These are phyloP conservation scores for Suhomyces tanzawaensis DNA, from an alignment of 805 yeast species.

Conservation along the genomic window DNA sequence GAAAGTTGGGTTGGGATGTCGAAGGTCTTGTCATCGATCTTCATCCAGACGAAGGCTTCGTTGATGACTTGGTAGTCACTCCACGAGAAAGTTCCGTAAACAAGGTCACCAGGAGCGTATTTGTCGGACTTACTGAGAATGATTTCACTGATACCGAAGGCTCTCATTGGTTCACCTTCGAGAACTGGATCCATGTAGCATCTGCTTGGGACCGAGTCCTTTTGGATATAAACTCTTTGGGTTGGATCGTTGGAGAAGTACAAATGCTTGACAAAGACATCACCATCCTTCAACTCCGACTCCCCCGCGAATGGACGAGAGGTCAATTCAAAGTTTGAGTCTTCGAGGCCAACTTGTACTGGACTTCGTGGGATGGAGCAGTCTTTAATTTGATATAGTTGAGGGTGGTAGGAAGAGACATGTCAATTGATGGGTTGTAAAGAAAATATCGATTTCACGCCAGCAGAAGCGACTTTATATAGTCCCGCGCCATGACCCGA, in stretches of 20 bases:
- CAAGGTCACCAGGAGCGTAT: slow-evolving; percentile 44
- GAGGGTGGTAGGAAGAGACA: too few relatives aligned
- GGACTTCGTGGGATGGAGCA: too few relatives aligned
- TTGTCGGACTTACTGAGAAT: slow-evolving; percentile 44
- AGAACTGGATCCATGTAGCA: slow-evolving; percentile 37
- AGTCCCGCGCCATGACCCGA: too few relatives aligned
- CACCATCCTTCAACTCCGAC: slow-evolving; percentile 19
- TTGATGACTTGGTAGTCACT: slow-evolving; percentile 41
- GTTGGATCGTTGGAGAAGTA: slow-evolving; percentile 37
- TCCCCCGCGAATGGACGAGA: slow-evolving; percentile 9
- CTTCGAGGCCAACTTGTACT: too few relatives aligned
- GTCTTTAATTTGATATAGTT: too few relatives aligned
- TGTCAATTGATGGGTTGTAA: too few relatives aligned
- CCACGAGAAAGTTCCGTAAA: slow-evolving; percentile 46
- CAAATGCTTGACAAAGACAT: slow-evolving; percentile 25
- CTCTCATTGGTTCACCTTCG: slow-evolving; percentile 44
- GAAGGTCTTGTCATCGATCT: slow-evolving; percentile 22
- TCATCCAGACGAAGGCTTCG: slow-evolving; percentile 24
- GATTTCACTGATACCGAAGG: slow-evolving; percentile 49
- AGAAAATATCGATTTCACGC: too few relatives aligned
- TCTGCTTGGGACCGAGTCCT: slow-evolving; percentile 17
- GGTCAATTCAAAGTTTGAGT: slow-evolving; percentile 29
- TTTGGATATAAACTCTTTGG: slow-evolving; percentile 37
- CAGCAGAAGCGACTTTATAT: too few relatives aligned
- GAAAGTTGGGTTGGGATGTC: slow-evolving; percentile 9